Evolutionary conservation across 331 rosid species (phyloP).

Genomic region (Malus hybrid): DNA sequence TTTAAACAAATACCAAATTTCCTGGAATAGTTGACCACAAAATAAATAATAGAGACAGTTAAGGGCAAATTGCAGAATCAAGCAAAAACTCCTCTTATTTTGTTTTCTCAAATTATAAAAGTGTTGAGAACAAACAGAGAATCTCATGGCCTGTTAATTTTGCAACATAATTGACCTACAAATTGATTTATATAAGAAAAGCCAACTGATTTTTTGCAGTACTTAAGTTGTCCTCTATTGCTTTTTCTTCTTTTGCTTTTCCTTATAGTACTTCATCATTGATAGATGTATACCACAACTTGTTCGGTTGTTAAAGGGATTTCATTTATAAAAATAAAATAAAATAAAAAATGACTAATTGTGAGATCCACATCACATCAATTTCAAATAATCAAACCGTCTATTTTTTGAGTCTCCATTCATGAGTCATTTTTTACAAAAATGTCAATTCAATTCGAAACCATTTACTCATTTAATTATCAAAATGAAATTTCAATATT

Average conservation of each 20-base stretch:
- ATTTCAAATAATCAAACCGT: no score
- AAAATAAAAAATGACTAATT: no score
- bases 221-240: background rate
- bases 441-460: no score
- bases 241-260: background rate
- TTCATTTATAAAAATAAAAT: no score
- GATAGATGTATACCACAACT: background rate
- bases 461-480: no score
- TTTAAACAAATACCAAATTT: constrained; percentile 3
- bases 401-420: no score
- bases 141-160: background rate
- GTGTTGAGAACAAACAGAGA: background rate
- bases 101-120: background rate
- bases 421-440: no score
- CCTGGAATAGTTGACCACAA: background rate
- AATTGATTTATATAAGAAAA: background rate
- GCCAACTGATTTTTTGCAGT: background rate
- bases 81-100: background rate
- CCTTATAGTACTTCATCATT: background rate
- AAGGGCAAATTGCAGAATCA: constrained; percentile 1
- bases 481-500: no score
- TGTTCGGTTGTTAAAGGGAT: background rate
- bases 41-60: background rate
- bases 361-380: no score
- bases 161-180: constrained; percentile 1